phyloP scores from a whole-genome alignment of 805 yeast genomes.

The Pichia ethanolica region DNA sequence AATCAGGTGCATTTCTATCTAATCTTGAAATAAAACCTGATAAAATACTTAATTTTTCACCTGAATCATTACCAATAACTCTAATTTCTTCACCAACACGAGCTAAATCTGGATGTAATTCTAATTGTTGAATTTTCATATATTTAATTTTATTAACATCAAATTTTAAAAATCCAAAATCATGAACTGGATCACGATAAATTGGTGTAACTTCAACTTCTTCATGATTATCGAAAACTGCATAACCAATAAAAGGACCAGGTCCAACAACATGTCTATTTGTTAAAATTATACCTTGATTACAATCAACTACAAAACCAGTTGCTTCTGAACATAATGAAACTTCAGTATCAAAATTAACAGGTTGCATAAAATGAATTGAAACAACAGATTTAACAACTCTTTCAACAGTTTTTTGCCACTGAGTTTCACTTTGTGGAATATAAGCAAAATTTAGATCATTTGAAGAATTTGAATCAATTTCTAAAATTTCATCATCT shows the following conservation, averaged over 20 bases:
- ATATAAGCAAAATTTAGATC: conserved; percentile 4
- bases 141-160: conserved; percentile 67
- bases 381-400: conserved; percentile 86
- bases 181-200: conserved; percentile 92
- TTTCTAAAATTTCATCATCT: not conserved
- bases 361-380: conserved; percentile 81
- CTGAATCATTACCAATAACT: conserved; percentile 95
- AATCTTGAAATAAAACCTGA: conserved; percentile 80
- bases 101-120: conserved; percentile 73
- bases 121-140: conserved; percentile 60
- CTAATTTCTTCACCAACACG: conserved; percentile 89
- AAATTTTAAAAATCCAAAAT: conserved; percentile 82
- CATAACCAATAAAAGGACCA: conserved; percentile 89
- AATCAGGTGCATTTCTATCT: conserved; percentile 92
- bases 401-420: conserved; percentile 76
- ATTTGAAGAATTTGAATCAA: not conserved
- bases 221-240: conserved; percentile 90
- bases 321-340: conserved; percentile 87
- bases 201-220: conserved; percentile 81
- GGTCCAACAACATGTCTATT: conserved; percentile 95
- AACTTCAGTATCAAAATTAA: conserved; percentile 77
- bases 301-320: conserved; percentile 86
- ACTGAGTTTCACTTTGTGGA: conserved; percentile 30
- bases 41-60: conserved; percentile 82
- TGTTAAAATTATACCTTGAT: conserved; percentile 76